A percentile compares a stretch with the other conserved stretches of the same genome.
Evolutionary conservation across 176 grass and related monocot genomes (phyloP).

Genomic region (Eragrostis curvula): DNA sequence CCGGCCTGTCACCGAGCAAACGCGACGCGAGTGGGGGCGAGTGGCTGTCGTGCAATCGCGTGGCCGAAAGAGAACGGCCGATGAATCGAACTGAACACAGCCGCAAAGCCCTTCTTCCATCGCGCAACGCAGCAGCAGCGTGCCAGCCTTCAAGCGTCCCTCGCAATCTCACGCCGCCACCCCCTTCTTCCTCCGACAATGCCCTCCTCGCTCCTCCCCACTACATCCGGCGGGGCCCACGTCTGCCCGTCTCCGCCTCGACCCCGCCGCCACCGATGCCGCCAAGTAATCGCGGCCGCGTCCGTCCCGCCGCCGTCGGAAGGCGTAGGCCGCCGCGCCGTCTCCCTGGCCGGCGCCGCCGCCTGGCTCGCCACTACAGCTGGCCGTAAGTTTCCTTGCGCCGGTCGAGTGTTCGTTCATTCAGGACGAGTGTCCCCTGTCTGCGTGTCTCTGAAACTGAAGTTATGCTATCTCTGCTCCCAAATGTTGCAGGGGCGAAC

Average conservation of each 20-base stretch:
- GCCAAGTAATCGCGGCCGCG: neutral
- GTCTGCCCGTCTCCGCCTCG: conserved; percentile 9
- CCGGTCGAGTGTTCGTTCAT: neutral
- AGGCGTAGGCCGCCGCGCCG: conserved; percentile 41
- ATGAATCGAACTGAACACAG: neutral
- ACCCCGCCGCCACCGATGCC: neutral
- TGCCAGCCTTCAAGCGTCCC: neutral
- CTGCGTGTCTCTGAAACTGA: neutral
- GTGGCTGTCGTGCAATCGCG: conserved; percentile 30
- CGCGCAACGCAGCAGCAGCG: neutral
- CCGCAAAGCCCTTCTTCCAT: neutral
- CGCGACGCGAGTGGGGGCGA: neutral
- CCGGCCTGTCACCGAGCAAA: no score
- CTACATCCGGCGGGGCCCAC: conserved; percentile 40
- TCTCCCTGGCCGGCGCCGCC: conserved; percentile 49
- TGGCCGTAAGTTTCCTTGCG: conserved; percentile 25
- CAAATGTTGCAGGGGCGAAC: conserved; percentile 53
- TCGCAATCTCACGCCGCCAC: neutral
- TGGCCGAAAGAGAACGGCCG: neutral
- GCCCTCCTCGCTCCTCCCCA: conserved; percentile 36
- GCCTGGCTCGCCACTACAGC: conserved; percentile 31
- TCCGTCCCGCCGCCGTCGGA: neutral
- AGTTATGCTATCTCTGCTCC: neutral
- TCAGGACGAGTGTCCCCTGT: neutral
- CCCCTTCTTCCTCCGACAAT: neutral